Conservation (phyloP, 768 basidiomycete genomes). For the Tubosaeta brunneosetosa region DNA sequence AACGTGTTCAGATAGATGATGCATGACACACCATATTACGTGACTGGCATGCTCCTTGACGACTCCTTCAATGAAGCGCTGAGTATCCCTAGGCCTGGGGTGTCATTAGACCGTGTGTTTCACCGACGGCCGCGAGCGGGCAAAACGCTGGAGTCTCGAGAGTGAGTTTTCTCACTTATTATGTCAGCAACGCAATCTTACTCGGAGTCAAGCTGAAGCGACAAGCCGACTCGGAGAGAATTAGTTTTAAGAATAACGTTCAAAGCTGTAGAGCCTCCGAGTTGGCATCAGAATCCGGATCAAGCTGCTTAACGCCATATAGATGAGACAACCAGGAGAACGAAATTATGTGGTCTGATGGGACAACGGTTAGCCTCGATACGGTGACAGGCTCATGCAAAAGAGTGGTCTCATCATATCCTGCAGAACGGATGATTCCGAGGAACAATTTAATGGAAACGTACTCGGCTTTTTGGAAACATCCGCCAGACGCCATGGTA, state of each 20-base stretch:
- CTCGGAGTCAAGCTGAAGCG: not conserved
- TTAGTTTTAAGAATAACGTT: not conserved
- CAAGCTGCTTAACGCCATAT: no score
- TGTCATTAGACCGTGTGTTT: not conserved
- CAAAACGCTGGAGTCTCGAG: not conserved
- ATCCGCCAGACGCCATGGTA: no score
- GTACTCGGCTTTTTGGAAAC: no score
- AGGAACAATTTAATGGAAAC: no score
- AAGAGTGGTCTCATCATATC: no score
- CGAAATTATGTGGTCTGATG: no score
- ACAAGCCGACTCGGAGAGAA: not conserved
- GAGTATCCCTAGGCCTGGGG: not conserved
- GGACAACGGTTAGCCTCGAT: no score
- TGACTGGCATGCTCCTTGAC: not conserved
- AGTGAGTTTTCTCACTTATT: not conserved
- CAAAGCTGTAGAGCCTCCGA: no score
- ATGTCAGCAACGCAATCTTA: not conserved
- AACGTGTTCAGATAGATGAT: not conserved
- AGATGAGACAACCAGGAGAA: no score
- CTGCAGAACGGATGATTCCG: no score
- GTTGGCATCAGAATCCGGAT: no score
- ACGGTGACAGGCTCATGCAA: no score
- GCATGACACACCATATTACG: not conserved
- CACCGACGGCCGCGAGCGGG: not conserved
- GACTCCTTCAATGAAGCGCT: not conserved